Conservation (phyloP, 192 early-diverging fungal species). For the Coemansia reversa region DNA sequence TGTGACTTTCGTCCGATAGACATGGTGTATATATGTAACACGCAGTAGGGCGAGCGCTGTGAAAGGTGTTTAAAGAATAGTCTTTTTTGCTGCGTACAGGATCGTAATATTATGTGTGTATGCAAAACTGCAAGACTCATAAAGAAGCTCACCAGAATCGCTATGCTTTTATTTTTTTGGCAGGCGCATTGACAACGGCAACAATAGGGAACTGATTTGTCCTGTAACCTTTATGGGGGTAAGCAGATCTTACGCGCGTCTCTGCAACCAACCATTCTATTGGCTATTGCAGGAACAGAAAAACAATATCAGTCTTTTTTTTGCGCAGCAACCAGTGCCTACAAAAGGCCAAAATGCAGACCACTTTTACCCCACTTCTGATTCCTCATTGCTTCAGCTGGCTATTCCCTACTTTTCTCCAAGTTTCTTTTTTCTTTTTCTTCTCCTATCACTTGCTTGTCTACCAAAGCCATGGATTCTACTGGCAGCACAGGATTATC, state of each 20-base stretch:
- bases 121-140: background rate
- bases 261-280: background rate
- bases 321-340: background rate
- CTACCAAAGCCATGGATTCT: background rate
- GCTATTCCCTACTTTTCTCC: background rate
- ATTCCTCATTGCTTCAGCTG: background rate
- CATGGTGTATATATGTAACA: background rate
- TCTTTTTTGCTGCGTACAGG: background rate
- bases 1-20: background rate
- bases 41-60: background rate
- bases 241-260: background rate
- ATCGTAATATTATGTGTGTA: background rate
- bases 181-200: background rate
- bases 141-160: background rate
- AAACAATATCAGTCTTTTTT: background rate
- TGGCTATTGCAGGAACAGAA: background rate
- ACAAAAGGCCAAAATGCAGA: background rate
- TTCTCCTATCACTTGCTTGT: background rate
- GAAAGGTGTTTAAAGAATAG: background rate
- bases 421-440: background rate
- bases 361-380: background rate
- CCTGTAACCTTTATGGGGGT: background rate
- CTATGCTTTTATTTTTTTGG: background rate
- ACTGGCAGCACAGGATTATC: background rate
- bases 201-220: background rate